Percentiles rank a stretch among this genome's conserved stretches.
Evolutionary conservation across 83 land plant species (phyloP).

Genomic region (Larix sibirica): DNA sequence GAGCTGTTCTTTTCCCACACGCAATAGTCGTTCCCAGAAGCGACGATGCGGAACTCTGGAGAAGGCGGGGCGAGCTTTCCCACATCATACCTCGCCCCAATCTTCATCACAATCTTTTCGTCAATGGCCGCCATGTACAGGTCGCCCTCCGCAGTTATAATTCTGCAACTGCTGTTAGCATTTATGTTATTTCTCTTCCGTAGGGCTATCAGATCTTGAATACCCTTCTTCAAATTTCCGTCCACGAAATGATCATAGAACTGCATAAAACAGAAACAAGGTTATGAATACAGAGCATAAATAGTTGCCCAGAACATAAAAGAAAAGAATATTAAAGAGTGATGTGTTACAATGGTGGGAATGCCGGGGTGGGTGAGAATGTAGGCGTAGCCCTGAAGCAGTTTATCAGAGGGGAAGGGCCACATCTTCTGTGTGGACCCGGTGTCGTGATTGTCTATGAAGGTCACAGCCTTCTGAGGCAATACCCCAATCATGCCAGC

Average conservation of each 20-base stretch:
- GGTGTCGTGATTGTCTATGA: slow-evolving; percentile 56
- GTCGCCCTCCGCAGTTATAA: slow-evolving; percentile 49
- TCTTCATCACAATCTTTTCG: slow-evolving; percentile 47
- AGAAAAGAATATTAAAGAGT: neutral
- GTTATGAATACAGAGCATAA: neutral
- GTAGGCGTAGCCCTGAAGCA: slow-evolving; percentile 39
- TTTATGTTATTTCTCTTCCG: slow-evolving; percentile 41
- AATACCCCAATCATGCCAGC: slow-evolving; percentile 36
- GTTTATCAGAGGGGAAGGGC: slow-evolving; percentile 47
- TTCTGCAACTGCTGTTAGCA: slow-evolving; percentile 30
- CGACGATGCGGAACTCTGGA: slow-evolving; percentile 11
- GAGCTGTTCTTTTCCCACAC: slow-evolving; percentile 29
- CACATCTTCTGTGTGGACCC: slow-evolving; percentile 42
- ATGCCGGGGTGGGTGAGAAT: slow-evolving; percentile 50
- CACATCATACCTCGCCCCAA: slow-evolving; percentile 55
- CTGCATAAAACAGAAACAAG: slow-evolving; percentile 28
- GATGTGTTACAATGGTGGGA: slow-evolving; percentile 36
- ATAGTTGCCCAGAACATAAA: neutral
- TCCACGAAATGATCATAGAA: slow-evolving; percentile 66
- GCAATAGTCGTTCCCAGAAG: slow-evolving; percentile 22
- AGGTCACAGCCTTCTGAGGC: slow-evolving; percentile 46
- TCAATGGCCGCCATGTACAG: slow-evolving; percentile 60
- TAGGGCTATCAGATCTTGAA: slow-evolving; percentile 26
- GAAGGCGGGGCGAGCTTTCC: slow-evolving; percentile 19
- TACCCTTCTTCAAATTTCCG: slow-evolving; percentile 47